Conservation (phyloP, 2,329 filamentous ascomycete genomes). For the Talaromyces sp. region DNA sequence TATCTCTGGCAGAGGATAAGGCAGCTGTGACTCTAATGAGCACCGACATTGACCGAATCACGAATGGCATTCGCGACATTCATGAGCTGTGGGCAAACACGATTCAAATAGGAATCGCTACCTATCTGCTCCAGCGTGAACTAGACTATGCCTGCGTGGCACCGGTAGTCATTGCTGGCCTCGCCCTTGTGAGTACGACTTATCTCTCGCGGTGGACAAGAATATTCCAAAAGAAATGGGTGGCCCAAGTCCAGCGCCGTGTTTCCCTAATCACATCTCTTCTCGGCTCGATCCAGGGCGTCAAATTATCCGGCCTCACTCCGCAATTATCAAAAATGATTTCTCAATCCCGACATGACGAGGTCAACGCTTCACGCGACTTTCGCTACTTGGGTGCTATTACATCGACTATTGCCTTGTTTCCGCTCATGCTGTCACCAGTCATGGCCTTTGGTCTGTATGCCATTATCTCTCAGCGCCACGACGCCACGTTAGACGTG, state of each 20-base stretch:
- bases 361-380: background rate
- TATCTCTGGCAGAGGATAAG: constrained; percentile 26
- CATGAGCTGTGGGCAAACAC: constrained; percentile 29
- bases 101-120: constrained; percentile 31
- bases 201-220: background rate
- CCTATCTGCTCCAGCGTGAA: constrained; percentile 21
- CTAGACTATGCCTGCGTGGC: background rate
- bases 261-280: background rate
- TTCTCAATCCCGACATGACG: background rate
- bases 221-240: constrained; percentile 1
- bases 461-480: constrained; percentile 26
- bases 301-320: constrained; percentile 2
- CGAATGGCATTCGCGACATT: constrained; percentile 17
- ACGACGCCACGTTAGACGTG: constrained; percentile 24
- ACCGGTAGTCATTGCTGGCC: background rate
- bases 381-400: background rate
- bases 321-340: background rate
- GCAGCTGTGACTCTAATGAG: constrained; percentile 41
- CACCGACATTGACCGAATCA: constrained; percentile 31
- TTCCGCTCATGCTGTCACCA: constrained; percentile 17
- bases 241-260: background rate
- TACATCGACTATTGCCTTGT: background rate
- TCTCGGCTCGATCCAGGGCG: background rate
- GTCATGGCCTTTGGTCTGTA: constrained; percentile 34
- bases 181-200: background rate